A percentile compares a stretch with the other conserved stretches of the same genome.
Evolutionary conservation across 768 basidiomycete genomes (phyloP).

Genomic region (Leccinum incarnatum): DNA sequence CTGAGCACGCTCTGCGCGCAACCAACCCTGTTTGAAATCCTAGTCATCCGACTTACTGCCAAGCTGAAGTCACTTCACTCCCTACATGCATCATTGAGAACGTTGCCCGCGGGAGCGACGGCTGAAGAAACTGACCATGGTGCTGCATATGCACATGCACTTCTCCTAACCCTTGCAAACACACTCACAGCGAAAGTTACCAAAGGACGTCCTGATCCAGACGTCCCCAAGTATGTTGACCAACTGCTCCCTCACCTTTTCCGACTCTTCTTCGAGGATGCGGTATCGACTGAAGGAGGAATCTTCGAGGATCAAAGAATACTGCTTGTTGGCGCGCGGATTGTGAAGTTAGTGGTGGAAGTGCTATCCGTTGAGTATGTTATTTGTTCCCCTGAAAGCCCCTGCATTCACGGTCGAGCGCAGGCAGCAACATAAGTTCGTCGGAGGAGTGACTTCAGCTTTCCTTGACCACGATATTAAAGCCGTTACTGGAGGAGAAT

Average conservation of each 20-base stretch:
- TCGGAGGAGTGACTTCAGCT: slow-evolving; percentile 35
- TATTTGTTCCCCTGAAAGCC: neutral
- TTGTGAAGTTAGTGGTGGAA: slow-evolving; percentile 68
- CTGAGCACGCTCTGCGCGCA: slow-evolving; percentile 72
- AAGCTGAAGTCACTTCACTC: slow-evolving; percentile 73
- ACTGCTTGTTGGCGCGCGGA: slow-evolving; percentile 49
- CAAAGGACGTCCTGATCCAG: slow-evolving; percentile 49
- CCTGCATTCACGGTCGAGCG: slow-evolving; percentile 1
- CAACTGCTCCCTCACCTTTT: slow-evolving; percentile 69
- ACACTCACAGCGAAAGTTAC: slow-evolving; percentile 55
- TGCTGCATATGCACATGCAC: slow-evolving; percentile 84
- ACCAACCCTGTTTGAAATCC: slow-evolving; percentile 76
- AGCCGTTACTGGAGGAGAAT: slow-evolving; percentile 52
- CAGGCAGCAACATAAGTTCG: slow-evolving; percentile 62
- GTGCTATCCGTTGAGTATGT: slow-evolving; percentile 65
- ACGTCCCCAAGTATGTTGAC: slow-evolving; percentile 81
- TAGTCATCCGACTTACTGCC: slow-evolving; percentile 72
- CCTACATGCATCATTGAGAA: slow-evolving; percentile 16
- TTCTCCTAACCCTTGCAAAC: slow-evolving; percentile 67
- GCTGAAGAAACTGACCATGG: slow-evolving; percentile 50
- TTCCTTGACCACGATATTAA: slow-evolving; percentile 47
- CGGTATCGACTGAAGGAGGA: slow-evolving; percentile 25
- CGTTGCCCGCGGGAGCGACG: neutral
- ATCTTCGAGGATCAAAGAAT: slow-evolving; percentile 38
- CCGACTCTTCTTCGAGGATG: slow-evolving; percentile 53